Conservation (phyloP, 352 stramenopile species). For the Pythium brassicae region DNA sequence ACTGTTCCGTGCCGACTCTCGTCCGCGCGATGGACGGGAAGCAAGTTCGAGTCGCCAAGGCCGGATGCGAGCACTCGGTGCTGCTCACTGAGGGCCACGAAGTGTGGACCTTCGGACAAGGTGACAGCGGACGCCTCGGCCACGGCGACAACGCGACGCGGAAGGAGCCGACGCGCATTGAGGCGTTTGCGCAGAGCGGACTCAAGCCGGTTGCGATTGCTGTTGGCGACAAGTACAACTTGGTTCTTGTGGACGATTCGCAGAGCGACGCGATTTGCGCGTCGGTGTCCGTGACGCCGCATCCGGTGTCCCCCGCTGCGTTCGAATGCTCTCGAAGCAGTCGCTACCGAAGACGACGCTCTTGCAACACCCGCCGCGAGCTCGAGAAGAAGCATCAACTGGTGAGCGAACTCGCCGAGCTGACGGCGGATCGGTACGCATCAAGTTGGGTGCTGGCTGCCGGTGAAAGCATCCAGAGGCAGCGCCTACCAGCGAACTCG, state of each 20-base stretch:
- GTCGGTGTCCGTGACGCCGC: not conserved
- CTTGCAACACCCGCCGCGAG: not conserved
- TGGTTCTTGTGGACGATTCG: constrained; percentile 56
- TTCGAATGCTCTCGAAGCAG: not conserved
- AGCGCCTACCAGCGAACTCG: not conserved
- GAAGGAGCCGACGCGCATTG: constrained; percentile 56
- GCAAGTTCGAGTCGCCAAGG: constrained; percentile 61
- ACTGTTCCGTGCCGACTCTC: constrained; percentile 51
- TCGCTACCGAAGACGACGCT: constrained; percentile 5
- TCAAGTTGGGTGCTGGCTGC: constrained; percentile 11
- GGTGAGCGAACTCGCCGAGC: not conserved
- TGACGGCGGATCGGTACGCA: not conserved
- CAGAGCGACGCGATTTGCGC: not conserved
- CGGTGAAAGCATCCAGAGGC: constrained; percentile 8
- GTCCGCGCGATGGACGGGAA: constrained; percentile 46
- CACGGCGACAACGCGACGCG: constrained; percentile 62
- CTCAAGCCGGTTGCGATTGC: constrained; percentile 68
- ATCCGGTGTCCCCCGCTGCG: not conserved
- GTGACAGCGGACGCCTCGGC: constrained; percentile 73
- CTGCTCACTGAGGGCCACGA: constrained; percentile 54
- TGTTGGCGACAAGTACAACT: constrained; percentile 85
- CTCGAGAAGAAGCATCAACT: constrained; percentile 4
- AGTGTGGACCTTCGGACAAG: constrained; percentile 78
- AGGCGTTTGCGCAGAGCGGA: constrained; percentile 42
- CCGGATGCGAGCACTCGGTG: constrained; percentile 77